Percentiles rank a stretch among this genome's conserved stretches.
Evolutionary conservation across 1,284 basidiomycete species (phyloP).

Genomic region (Athelia psychrophila): DNA sequence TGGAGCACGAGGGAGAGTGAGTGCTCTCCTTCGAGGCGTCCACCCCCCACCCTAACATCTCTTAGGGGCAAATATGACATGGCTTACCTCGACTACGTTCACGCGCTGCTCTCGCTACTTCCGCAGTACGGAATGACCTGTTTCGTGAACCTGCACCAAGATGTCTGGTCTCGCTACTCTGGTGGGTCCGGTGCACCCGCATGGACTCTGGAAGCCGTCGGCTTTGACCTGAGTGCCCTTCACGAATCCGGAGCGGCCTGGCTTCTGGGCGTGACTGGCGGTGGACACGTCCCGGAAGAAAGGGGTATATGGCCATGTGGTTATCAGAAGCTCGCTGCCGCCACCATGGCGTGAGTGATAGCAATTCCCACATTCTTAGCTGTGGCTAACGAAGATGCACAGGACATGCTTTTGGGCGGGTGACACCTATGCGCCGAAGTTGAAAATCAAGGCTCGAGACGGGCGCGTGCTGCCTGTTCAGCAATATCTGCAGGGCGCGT

Average conservation of each 20-base stretch:
- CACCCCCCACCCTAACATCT: neutral
- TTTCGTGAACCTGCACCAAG: constrained; percentile 85
- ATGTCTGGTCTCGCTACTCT: constrained; percentile 93
- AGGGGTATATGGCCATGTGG: constrained; percentile 88
- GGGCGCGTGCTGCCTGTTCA: constrained; percentile 68
- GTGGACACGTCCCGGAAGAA: constrained; percentile 68
- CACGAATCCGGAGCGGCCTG: constrained; percentile 85
- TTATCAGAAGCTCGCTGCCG: constrained; percentile 85
- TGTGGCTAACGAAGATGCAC: constrained; percentile 4
- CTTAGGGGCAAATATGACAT: constrained; percentile 77
- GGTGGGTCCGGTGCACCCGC: constrained; percentile 93
- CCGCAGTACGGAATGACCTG: constrained; percentile 79
- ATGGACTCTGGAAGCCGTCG: constrained; percentile 84
- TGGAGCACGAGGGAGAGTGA: constrained; percentile 89
- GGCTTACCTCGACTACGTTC: constrained; percentile 84
- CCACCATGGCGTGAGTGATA: constrained; percentile 79
- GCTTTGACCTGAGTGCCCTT: constrained; percentile 75
- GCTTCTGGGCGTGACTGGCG: constrained; percentile 75
- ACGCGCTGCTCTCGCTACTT: constrained; percentile 70
- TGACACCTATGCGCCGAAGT: constrained; percentile 77
- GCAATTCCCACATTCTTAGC: neutral
- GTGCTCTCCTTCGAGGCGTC: constrained; percentile 27
- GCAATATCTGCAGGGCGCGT: constrained; percentile 80
- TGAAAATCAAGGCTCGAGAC: constrained; percentile 49
- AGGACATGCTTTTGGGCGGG: constrained; percentile 90